Percentiles rank a stretch among this genome's conserved stretches.
These are phyloP conservation scores for Trapa incisa DNA, from an alignment of 345 rosid species.

Conservation along the genomic window DNA sequence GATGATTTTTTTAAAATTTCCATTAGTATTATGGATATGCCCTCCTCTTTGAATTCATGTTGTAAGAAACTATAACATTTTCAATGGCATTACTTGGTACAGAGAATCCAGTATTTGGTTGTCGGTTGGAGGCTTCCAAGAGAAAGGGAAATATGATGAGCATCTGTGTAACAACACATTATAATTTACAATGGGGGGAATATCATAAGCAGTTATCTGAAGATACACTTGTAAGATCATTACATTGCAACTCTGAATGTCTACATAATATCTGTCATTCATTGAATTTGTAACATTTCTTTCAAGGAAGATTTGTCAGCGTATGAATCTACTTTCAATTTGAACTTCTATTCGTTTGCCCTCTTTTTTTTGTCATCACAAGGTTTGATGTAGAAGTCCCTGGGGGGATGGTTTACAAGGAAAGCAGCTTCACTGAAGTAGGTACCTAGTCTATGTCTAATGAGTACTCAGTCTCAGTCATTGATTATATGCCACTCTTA, in stretches of 20 bases:
- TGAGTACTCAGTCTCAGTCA: neutral
- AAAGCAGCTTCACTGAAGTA: slow-evolving; percentile 82
- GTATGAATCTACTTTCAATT: neutral
- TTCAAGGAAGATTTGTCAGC: neutral
- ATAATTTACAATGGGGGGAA: slow-evolving; percentile 61
- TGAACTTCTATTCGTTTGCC: neutral
- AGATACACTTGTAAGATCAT: slow-evolving; percentile 64
- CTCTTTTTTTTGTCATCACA: neutral
- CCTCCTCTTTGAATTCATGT: neutral
- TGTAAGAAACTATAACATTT: neutral
- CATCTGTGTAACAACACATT: slow-evolving; percentile 70
- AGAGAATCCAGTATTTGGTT: slow-evolving; percentile 79
- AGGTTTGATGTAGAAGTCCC: slow-evolving; percentile 97
- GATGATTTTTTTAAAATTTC: neutral
- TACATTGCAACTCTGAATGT: neutral
- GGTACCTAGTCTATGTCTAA: slow-evolving; percentile 24
- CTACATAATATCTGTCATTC: neutral
- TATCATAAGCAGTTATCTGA: slow-evolving; percentile 52
- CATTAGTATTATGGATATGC: neutral
- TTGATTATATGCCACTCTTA: no score
- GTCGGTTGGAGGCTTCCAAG: slow-evolving; percentile 92
- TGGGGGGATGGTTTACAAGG: slow-evolving; percentile 72
- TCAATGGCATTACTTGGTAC: slow-evolving; percentile 5
- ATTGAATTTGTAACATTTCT: neutral
- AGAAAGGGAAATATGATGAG: slow-evolving; percentile 55